phyloP scores from a whole-genome alignment of 306 rosid genomes.

The Dryas octopetala region DNA sequence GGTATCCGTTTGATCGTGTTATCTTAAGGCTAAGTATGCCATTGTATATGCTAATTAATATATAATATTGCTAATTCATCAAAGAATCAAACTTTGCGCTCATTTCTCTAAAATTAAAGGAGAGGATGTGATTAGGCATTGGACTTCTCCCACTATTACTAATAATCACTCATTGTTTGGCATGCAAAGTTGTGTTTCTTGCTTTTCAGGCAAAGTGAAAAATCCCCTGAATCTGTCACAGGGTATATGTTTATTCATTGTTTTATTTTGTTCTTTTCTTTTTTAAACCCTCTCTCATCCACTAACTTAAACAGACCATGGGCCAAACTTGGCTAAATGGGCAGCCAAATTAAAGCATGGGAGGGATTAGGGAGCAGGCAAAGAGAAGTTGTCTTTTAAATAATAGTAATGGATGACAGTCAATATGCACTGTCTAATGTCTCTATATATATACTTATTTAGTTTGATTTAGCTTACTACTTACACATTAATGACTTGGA shows the following conservation, averaged over 20 bases:
- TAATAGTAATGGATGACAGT: not conserved
- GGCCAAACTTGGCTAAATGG: too few relatives aligned
- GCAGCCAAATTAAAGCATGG: too few relatives aligned
- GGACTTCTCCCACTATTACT: not conserved
- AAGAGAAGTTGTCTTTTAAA: not conserved
- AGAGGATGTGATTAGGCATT: not conserved
- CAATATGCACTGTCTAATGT: not conserved
- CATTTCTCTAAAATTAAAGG: not conserved
- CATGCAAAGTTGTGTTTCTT: conserved; percentile 2
- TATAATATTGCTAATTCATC: not conserved
- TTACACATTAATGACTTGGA: conserved; percentile 15
- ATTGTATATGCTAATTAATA: not conserved
- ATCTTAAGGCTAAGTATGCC: too few relatives aligned
- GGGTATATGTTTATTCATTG: not conserved
- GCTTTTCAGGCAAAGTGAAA: conserved; percentile 22
- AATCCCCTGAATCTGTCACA: conserved; percentile 11
- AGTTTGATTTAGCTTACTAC: not conserved
- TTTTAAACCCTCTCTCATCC: not conserved
- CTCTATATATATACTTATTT: too few relatives aligned
- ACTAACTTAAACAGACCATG: too few relatives aligned
- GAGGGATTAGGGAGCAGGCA: not conserved
- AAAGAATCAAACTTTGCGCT: not conserved
- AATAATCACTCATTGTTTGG: not conserved
- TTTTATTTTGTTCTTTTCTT: not conserved
- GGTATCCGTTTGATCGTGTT: too few relatives aligned